Base-by-base conservation (phyloP, 23 red algal species). In the Gracilaria gracilis region DNA sequence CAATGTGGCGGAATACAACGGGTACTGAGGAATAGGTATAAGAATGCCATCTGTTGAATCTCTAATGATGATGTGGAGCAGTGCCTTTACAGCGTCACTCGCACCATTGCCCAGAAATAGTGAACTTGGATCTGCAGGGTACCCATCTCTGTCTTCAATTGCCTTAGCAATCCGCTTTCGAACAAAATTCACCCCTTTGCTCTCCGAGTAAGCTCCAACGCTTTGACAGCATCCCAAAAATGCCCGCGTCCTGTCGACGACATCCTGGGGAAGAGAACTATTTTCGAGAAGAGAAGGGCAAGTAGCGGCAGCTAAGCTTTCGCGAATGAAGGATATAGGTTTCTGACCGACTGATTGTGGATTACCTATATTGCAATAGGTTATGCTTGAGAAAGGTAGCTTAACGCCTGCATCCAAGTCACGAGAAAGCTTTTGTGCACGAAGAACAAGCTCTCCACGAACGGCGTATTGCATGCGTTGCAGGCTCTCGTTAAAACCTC, bases 11-110 rank as follows among this genome's bases (percentile, higher is more conserved):
- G 94, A 95, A 78, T 99, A 99, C 20, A 99, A 37, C 55, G 97
- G 97, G 85, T 99, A 99, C 81, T 99, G 94, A 9, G 97, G 97
- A 24, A 96, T 91, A 55, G 97, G 97, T 29, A 95, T 95, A 55
- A 99, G 82, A 59, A 99, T 57, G 61, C 94, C 97, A 48, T 91
- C 95, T 40, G 44, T 44, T 1, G 81, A 79, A 24, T 75, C 31
- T 32, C 94, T 37, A 20, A 91, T 72, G 61, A 93, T 61, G 42
- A 99, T 84, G 36, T 42, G 21, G 24, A 99, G 78, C 40, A 96
- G 72, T 54, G 84, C 70, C 72, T 89, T 88, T 37, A 96, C 93
- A 47, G 89, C 94, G 19, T 95, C 91, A 70, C 91, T 95, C 4
- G 97, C 94, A 31, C 97, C 97, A 44, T 99, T 96, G 0, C 90